phyloP scores from a whole-genome alignment of 169 alveolate species.

The Plasmodium knowlesi region DNA sequence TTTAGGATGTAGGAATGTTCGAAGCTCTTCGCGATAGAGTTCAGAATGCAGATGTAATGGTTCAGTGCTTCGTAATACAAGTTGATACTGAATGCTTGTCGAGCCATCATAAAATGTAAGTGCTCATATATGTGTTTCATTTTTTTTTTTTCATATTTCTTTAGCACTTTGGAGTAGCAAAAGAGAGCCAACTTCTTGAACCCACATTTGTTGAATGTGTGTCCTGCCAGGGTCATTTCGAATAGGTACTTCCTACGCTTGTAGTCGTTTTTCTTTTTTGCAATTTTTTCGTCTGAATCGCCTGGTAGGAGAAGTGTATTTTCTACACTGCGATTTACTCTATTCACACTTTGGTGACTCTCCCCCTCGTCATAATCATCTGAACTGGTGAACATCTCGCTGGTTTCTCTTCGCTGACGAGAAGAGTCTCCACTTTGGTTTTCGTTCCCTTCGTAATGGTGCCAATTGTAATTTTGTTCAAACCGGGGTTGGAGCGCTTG shows the following conservation, averaged over 20 bases:
- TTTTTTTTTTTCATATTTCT: constrained; percentile 65
- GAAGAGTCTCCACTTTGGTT: not conserved
- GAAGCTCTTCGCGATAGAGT: constrained; percentile 48
- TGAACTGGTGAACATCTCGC: not conserved
- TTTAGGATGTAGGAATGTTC: constrained; percentile 58
- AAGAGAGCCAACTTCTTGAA: constrained; percentile 79
- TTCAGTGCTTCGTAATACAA: constrained; percentile 68
- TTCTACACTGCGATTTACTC: not conserved
- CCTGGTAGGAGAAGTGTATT: not conserved
- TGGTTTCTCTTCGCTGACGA: not conserved
- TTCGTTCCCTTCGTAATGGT: not conserved
- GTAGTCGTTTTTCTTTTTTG: not conserved
- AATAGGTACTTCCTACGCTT: constrained; percentile 66
- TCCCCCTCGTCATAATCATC: not conserved
- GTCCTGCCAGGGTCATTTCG: constrained; percentile 80
- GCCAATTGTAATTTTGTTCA: not conserved
- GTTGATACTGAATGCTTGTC: constrained; percentile 77
- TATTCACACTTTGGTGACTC: not conserved
- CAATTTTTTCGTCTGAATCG: not conserved
- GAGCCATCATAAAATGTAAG: constrained; percentile 80
- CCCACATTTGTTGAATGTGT: constrained; percentile 80
- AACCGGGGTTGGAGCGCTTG: not conserved
- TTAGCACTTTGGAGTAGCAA: constrained; percentile 73
- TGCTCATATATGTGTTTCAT: constrained; percentile 79
- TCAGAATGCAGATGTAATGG: constrained; percentile 72